Conservation (phyloP, 352 stramenopile genomes). For the Elongisporangium undulatum region DNA sequence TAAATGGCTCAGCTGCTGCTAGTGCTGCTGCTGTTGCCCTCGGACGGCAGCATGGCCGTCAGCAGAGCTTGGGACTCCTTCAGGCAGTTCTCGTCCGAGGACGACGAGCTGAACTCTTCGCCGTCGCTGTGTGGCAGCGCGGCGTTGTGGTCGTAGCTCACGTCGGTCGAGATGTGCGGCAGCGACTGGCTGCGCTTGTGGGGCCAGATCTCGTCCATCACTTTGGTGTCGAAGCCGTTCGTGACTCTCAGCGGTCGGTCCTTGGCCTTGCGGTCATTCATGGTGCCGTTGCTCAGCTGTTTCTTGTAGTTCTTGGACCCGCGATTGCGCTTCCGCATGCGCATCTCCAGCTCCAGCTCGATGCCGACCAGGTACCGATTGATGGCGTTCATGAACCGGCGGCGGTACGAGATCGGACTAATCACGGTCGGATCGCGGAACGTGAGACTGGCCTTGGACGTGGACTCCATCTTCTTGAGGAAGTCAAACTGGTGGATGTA, state of each 20-base stretch:
- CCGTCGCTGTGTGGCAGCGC: constrained; percentile 34
- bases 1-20: background rate
- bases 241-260: background rate
- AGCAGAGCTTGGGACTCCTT: constrained; percentile 11
- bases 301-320: constrained; percentile 16
- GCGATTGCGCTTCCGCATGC: constrained; percentile 48
- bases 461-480: constrained; percentile 88
- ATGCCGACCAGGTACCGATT: constrained; percentile 80
- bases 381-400: constrained; percentile 82
- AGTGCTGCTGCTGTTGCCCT: background rate
- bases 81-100: constrained; percentile 18
- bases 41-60: constrained; percentile 7
- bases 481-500: constrained; percentile 89
- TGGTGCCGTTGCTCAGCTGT: background rate
- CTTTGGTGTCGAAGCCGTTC: background rate
- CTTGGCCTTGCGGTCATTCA: background rate
- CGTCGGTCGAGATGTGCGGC: constrained; percentile 20
- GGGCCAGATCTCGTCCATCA: constrained; percentile 1
- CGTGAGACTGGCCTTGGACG: constrained; percentile 77
- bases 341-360: constrained; percentile 66
- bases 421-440: constrained; percentile 85
- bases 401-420: constrained; percentile 72
- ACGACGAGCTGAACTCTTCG: constrained; percentile 38
- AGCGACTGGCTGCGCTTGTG: constrained; percentile 34
- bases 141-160: constrained; percentile 16